Evolutionary conservation across 192 early-diverging fungal genomes (phyloP).

Genomic region (Backusella circina): DNA sequence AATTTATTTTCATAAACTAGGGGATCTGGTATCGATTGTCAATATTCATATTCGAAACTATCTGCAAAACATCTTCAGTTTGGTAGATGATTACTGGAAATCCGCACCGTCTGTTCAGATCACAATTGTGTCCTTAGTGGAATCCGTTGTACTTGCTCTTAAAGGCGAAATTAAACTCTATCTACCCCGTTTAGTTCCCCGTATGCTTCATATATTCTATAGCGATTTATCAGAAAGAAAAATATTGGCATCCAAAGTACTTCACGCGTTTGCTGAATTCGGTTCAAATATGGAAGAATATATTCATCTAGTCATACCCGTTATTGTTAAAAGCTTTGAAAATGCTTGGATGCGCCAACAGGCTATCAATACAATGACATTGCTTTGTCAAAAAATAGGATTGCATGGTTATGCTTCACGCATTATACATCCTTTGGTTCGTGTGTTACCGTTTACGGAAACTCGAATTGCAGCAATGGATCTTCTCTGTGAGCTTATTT

Average conservation of each 20-base stretch:
- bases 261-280: conserved; percentile 79
- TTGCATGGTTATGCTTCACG: conserved; percentile 82
- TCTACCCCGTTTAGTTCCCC: conserved; percentile 74
- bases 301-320: conserved; percentile 84
- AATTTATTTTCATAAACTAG: conserved; percentile 89
- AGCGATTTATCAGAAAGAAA: conserved; percentile 66
- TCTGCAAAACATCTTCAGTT: conserved; percentile 72
- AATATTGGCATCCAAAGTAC: conserved; percentile 55
- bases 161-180: conserved; percentile 87
- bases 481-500: conserved; percentile 73
- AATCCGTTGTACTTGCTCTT: conserved; percentile 77
- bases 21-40: conserved; percentile 77
- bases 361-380: conserved; percentile 70
- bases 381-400: conserved; percentile 70
- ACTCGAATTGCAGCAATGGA: conserved; percentile 74
- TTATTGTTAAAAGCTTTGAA: conserved; percentile 77
- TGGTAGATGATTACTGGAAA: conserved; percentile 78
- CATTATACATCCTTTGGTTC: conserved; percentile 80
- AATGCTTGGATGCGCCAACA: conserved; percentile 57
- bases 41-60: conserved; percentile 86
- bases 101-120: conserved; percentile 66
- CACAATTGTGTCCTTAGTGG: conserved; percentile 80
- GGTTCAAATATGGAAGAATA: conserved; percentile 89
- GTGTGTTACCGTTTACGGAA: conserved; percentile 60
- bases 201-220: conserved; percentile 81